These are phyloP conservation scores for Barbarea vulgaris DNA, from an alignment of 345 rosid species.

Conservation along the genomic window DNA sequence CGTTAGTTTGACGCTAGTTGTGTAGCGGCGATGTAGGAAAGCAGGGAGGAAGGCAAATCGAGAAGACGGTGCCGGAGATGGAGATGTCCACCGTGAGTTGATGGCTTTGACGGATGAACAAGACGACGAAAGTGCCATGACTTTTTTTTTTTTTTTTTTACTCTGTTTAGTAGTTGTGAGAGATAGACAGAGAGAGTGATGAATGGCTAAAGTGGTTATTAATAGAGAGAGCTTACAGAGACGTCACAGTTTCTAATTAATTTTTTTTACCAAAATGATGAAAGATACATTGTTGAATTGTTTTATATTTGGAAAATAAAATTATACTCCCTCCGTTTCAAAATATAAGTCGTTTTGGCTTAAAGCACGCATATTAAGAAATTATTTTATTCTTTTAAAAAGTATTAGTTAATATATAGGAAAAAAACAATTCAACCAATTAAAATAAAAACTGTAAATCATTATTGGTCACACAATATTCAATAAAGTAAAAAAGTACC, in stretches of 20 bases:
- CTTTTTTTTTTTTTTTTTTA: background rate
- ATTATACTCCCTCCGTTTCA: too few relatives aligned
- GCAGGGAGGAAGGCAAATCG: conserved; percentile 15
- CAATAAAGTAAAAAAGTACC: too few relatives aligned
- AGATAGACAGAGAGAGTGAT: conserved; percentile 6
- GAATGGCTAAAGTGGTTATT: conserved; percentile 19
- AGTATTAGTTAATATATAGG: too few relatives aligned
- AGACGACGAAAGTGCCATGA: conserved; percentile 42
- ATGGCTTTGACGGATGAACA: conserved; percentile 43
- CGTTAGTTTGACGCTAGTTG: conserved; percentile 15
- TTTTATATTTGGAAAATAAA: background rate
- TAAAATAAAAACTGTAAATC: too few relatives aligned
- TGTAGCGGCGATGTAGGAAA: conserved; percentile 26
- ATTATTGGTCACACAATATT: too few relatives aligned
- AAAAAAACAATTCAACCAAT: too few relatives aligned
- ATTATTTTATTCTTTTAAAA: too few relatives aligned
- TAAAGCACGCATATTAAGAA: too few relatives aligned
- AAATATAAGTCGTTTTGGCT: too few relatives aligned
- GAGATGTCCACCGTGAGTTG: conserved; percentile 33
- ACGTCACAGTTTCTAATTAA: background rate
- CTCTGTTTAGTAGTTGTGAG: conserved; percentile 16
- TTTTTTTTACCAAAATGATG: background rate
- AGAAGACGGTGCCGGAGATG: conserved; percentile 23
- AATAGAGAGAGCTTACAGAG: conserved; percentile 10
- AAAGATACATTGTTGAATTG: background rate